phyloP scores from a whole-genome alignment of 2,329 filamentous ascomycete genomes.

The Sclerotinia subarctica region DNA sequence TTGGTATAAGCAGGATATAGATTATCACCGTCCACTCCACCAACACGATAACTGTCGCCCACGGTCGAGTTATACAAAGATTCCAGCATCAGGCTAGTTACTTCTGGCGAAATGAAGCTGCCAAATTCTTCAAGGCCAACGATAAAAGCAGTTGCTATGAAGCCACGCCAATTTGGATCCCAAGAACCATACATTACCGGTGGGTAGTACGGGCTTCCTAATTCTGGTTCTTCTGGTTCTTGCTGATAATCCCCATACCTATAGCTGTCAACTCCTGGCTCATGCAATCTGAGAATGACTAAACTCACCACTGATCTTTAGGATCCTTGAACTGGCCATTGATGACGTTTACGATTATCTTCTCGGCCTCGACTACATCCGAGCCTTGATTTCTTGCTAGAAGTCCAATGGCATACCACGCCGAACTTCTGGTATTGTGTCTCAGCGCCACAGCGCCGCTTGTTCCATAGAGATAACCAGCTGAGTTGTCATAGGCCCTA shows the following conservation, averaged over 20 bases:
- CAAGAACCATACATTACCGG: slow-evolving; percentile 53
- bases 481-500: slow-evolving; percentile 49
- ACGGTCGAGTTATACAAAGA: slow-evolving; percentile 54
- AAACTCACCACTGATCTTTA: slow-evolving; percentile 51
- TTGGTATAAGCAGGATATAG: slow-evolving; percentile 62
- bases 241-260: slow-evolving; percentile 49
- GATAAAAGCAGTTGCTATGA: slow-evolving; percentile 57
- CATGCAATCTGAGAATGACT: neutral
- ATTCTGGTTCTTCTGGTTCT: slow-evolving; percentile 55
- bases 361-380: slow-evolving; percentile 50
- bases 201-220: slow-evolving; percentile 51
- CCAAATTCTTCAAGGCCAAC: slow-evolving; percentile 57
- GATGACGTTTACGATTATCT: slow-evolving; percentile 54
- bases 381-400: slow-evolving; percentile 51
- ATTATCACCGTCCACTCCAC: slow-evolving; percentile 58
- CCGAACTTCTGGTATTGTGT: slow-evolving; percentile 55
- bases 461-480: slow-evolving; percentile 53
- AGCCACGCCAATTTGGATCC: slow-evolving; percentile 65
- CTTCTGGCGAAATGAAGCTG: slow-evolving; percentile 37
- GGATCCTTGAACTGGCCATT: slow-evolving; percentile 50
- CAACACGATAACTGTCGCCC: slow-evolving; percentile 52
- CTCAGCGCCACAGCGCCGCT: slow-evolving; percentile 36
- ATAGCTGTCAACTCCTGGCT: neutral
- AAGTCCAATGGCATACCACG: slow-evolving; percentile 58
- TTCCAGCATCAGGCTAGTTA: slow-evolving; percentile 46